These are phyloP conservation scores for Trichoderma erinaceum DNA, from an alignment of 495 filamentous ascomycete genomes.

Conservation along the genomic window DNA sequence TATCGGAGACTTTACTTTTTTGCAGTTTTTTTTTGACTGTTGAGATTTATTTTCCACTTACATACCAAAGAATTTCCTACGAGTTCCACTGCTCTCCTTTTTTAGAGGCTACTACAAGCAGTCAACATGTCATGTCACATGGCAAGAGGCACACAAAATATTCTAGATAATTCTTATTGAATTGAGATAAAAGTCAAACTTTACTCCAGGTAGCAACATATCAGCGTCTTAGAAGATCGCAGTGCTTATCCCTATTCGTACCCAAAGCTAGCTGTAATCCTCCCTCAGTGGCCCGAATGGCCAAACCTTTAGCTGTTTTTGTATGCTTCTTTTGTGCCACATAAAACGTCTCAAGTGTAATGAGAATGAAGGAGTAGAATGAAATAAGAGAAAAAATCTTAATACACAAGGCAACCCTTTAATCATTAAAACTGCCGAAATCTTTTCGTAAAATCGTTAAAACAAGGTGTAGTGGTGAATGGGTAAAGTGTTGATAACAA, in stretches of 20 bases:
- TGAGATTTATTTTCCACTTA: background rate
- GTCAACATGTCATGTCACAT: background rate
- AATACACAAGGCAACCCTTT: background rate
- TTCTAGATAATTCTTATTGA: slow-evolving; percentile 3
- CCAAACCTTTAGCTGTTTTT: slow-evolving; percentile 8
- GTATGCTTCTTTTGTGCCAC: background rate
- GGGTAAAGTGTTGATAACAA: background rate
- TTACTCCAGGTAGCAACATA: background rate
- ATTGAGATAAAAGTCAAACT: slow-evolving; percentile 8
- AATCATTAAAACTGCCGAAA: background rate
- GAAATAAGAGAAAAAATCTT: slow-evolving; percentile 19
- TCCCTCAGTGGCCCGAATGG: background rate
- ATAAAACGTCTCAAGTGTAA: background rate
- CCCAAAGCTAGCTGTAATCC: background rate
- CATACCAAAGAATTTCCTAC: no score
- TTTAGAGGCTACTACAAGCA: no score
- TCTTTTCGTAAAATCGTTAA: slow-evolving; percentile 9
- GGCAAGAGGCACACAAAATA: background rate
- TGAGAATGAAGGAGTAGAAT: background rate
- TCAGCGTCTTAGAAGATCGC: background rate
- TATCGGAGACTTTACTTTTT: background rate
- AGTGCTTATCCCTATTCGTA: background rate
- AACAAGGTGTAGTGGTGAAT: background rate
- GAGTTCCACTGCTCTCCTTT: no score
- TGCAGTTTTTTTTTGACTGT: background rate